A percentile compares a stretch with the other conserved stretches of the same genome.
These are phyloP conservation scores for Rhynchospora pubera DNA, from an alignment of 176 grass and related monocot species.

Conservation along the genomic window DNA sequence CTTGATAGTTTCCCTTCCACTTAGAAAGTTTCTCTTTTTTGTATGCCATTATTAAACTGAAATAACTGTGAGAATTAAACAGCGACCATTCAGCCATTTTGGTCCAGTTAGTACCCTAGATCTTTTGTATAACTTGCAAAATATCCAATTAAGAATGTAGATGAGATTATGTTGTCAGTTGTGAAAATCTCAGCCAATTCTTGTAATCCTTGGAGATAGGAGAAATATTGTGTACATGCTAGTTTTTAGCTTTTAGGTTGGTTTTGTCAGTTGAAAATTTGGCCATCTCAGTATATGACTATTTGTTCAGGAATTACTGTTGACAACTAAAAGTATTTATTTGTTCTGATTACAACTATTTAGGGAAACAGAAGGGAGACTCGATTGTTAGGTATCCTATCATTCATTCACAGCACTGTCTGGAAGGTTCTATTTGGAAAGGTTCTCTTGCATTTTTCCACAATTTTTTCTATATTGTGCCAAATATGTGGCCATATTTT, in stretches of 20 bases:
- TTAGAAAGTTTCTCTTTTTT: neutral
- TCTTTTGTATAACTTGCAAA: too few relatives aligned
- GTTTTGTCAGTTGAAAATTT: neutral
- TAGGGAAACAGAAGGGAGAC: conserved; percentile 97
- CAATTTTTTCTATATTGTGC: neutral
- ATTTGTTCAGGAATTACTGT: neutral
- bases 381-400: conserved; percentile 72
- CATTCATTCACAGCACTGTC: conserved; percentile 94
- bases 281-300: neutral
- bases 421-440: conserved; percentile 99
- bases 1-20: neutral
- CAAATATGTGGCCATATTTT: neutral
- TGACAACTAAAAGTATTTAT: neutral
- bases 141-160: too few relatives aligned
- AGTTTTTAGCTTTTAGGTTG: too few relatives aligned
- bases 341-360: conserved; percentile 15
- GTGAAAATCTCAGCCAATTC: too few relatives aligned
- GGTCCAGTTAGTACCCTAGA: too few relatives aligned
- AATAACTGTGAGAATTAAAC: neutral
- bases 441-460: conserved; percentile 41
- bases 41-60: neutral
- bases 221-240: too few relatives aligned
- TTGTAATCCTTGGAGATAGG: too few relatives aligned
- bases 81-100: too few relatives aligned
- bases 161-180: too few relatives aligned